A percentile compares a stretch with the other conserved stretches of the same genome.
phyloP scores from a whole-genome alignment of 257 asterid species.

The Nicotiana benthamiana region DNA sequence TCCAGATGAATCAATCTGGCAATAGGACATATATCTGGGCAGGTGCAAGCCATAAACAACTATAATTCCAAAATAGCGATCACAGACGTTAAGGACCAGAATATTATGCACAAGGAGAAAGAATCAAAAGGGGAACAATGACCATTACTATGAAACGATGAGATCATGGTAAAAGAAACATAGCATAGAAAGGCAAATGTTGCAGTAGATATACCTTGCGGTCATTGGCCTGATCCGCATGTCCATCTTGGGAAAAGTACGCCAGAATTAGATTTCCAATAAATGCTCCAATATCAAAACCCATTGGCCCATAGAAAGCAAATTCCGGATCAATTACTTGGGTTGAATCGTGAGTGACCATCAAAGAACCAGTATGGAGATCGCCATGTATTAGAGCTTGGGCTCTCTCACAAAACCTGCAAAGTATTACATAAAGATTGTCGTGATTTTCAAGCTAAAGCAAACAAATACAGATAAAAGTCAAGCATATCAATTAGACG shows the following conservation, averaged over 20 bases:
- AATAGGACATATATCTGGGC: neutral
- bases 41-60: neutral
- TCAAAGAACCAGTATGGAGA: constrained; percentile 91
- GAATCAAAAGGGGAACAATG: neutral
- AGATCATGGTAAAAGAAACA: neutral
- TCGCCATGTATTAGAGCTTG: constrained; percentile 96
- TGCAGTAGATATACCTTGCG: constrained; percentile 43
- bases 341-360: constrained; percentile 77
- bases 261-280: constrained; percentile 84
- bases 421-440: constrained; percentile 7
- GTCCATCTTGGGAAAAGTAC: constrained; percentile 94
- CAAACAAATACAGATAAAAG: constrained; percentile 18
- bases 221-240: constrained; percentile 50
- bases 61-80: neutral
- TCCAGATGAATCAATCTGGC: neutral
- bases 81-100: neutral
- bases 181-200: neutral
- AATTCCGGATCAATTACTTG: constrained; percentile 96
- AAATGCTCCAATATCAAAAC: constrained; percentile 90
- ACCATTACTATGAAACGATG: neutral
- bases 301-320: constrained; percentile 90
- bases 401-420: constrained; percentile 92
- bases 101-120: neutral
- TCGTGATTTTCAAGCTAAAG: neutral
- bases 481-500: neutral